These are phyloP conservation scores for Mitragyna speciosa DNA, from an alignment of 257 asterid species.

Conservation along the genomic window DNA sequence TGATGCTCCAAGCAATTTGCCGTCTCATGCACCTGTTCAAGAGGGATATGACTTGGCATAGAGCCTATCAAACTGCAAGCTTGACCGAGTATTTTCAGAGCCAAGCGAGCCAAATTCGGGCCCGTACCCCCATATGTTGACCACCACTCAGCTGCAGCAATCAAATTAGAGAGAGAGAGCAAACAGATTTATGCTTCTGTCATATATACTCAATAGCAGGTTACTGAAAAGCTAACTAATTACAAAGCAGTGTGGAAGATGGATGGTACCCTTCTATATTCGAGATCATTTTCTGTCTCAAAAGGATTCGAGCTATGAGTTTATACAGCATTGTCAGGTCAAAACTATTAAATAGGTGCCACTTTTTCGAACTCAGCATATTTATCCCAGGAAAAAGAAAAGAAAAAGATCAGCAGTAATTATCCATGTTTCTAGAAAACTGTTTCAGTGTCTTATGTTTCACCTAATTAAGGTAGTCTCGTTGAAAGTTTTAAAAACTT, in stretches of 20 bases:
- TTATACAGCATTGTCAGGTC: not conserved
- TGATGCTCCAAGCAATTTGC: conserved; percentile 73
- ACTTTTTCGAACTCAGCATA: not conserved
- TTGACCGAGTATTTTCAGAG: conserved; percentile 75
- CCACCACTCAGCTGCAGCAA: conserved; percentile 92
- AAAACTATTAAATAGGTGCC: not conserved
- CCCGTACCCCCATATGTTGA: conserved; percentile 87
- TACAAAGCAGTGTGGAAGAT: not conserved
- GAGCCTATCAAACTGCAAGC: conserved; percentile 66
- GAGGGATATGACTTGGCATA: conserved; percentile 47
- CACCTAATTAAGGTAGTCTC: not conserved
- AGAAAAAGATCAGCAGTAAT: not conserved
- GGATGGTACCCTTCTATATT: not conserved
- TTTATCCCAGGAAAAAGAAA: not conserved
- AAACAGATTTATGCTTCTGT: not conserved
- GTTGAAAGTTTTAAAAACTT: not conserved
- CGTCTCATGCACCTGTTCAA: conserved; percentile 62
- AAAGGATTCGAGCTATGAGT: not conserved
- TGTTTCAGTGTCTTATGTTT: not conserved
- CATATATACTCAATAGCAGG: not conserved
- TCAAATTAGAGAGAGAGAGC: conserved; percentile 26
- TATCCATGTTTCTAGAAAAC: not conserved
- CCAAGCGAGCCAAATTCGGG: conserved; percentile 89
- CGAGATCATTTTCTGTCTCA: conserved; percentile 11
- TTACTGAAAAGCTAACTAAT: not conserved